Base-by-base conservation (phyloP, 805 yeast species). In the Yarrowia sp. region DNA sequence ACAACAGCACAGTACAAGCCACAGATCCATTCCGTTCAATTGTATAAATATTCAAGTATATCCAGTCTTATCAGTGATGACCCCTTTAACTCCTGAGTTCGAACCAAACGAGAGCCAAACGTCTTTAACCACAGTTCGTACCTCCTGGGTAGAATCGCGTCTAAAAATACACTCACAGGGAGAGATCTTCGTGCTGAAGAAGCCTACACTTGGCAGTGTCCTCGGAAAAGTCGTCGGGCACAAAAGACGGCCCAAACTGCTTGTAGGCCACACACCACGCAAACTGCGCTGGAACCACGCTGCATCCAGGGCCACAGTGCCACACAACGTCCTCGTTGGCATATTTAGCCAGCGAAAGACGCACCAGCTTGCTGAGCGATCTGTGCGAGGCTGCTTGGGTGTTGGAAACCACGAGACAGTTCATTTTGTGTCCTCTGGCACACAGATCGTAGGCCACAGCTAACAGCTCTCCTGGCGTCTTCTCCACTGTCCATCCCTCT, bases 321-420 rank as follows among this genome's bases (percentile, higher is more conserved):
- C 49, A 44, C 18, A 33, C 49, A 12, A 44, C 49, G 13, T 44
- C 49, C 18, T 44, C 49, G 18, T 44, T 44, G 22, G 49, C 33
- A 33, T 44, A 44, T 13, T 44, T 44, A 2, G 49, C 49, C 16
- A 44, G 33, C 6, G 33, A 22, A 1, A 27, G 49, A 10, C 49
- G 49, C n/a, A 44, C 49, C 49, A 44, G 16, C 6, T 44, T 27
- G 3, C 12, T 13, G 16, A 44, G 31, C 1, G 49, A 44, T 6
- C 33, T 27, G 6, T 12, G 3, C 9, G 49, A 16, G 3, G 21
- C 13, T 2, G 16, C 33, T 12, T 27, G 10, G 5, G 33, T 25
- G 33, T 44, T 27, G 24, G 49, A 44, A 9, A 44, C 35, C 6
- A 44, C 9, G 9, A 44, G 18, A 27, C 49, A 44, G 22, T 24